A percentile compares a stretch with the other conserved stretches of the same genome.
phyloP scores from a whole-genome alignment of 345 rosid genomes.

The Syzygium jambos region DNA sequence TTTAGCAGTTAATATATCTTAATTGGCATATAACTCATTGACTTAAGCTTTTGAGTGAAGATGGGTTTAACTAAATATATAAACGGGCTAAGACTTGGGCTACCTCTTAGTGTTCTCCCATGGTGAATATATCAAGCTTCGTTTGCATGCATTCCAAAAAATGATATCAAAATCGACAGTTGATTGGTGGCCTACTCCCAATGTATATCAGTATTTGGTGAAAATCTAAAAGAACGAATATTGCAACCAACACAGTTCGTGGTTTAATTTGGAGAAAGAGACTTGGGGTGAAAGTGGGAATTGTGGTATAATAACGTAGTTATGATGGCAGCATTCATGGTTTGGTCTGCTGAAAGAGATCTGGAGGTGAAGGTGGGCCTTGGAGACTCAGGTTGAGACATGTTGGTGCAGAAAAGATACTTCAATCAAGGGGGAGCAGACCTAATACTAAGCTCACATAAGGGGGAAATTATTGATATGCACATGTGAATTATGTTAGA shows the following conservation, averaged over 20 bases:
- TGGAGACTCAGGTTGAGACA: background rate
- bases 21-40: too few relatives aligned
- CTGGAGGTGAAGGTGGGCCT: background rate
- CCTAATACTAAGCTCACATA: fast-evolving
- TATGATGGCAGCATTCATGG: background rate
- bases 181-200: background rate
- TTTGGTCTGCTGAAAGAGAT: background rate
- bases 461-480: background rate
- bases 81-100: fast-evolving
- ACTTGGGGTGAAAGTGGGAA: background rate
- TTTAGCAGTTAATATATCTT: too few relatives aligned
- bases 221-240: background rate
- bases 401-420: background rate
- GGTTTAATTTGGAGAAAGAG: background rate
- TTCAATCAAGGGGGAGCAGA: background rate
- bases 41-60: background rate
- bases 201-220: background rate
- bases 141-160: background rate
- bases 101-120: background rate
- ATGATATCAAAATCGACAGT: background rate
- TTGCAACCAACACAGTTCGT: background rate
- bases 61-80: background rate
- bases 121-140: background rate
- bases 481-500: background rate
- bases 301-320: background rate